Evolutionary conservation across 2,329 filamentous ascomycete genomes (phyloP).

Genomic region (Plectosphaerella cucumerina): DNA sequence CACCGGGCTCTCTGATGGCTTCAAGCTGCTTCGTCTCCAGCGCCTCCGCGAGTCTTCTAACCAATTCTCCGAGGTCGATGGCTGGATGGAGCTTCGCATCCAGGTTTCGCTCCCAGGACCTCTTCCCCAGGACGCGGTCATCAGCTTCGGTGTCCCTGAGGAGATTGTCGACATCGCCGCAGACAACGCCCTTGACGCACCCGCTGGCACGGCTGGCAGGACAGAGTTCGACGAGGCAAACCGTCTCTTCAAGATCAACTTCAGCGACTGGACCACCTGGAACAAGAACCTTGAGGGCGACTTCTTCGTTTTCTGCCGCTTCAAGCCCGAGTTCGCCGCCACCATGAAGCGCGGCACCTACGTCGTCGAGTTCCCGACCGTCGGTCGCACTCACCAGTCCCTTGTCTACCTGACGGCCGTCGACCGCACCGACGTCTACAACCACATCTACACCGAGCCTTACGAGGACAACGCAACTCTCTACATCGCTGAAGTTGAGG

Average conservation of each 20-base stretch:
- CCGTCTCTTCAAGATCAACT: conserved; percentile 3
- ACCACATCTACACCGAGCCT: background rate
- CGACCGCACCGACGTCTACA: conserved; percentile 4
- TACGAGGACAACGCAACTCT: conserved; percentile 4
- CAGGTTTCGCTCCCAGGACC: conserved; percentile 5
- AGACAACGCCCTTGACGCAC: background rate
- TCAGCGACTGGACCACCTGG: conserved; percentile 8
- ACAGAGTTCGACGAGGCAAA: conserved; percentile 3
- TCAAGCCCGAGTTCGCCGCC: conserved; percentile 3
- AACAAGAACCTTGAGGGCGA: conserved; percentile 10
- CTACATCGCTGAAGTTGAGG: conserved; percentile 5
- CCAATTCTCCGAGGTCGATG: conserved; percentile 2
- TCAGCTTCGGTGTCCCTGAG: conserved; percentile 6
- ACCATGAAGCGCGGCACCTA: conserved; percentile 7
- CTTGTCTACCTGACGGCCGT: conserved; percentile 6
- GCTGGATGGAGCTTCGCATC: conserved; percentile 11
- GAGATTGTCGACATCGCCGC: conserved; percentile 7
- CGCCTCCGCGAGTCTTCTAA: conserved; percentile 1
- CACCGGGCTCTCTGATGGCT: conserved; percentile 6
- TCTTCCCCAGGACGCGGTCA: conserved; percentile 1
- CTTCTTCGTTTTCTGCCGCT: conserved; percentile 12
- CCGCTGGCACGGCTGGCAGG: background rate
- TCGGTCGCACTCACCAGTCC: background rate
- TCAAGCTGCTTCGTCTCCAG: conserved; percentile 7
- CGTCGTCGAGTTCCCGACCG: conserved; percentile 8